Conservation (phyloP, 73 alveolate species). For the Paramecium sexaurelia region DNA sequence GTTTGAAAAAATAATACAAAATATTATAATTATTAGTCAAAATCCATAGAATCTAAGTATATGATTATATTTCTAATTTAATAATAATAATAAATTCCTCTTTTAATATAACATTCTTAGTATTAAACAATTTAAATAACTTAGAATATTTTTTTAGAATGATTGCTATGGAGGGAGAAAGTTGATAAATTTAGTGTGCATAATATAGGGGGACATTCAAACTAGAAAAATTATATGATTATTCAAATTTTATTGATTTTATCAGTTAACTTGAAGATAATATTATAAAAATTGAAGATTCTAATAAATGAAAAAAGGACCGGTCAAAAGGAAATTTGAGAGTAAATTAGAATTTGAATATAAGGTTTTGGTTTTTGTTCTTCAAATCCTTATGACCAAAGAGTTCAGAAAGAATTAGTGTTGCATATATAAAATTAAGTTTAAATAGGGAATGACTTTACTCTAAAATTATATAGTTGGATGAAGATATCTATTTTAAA, state of each 20-base stretch:
- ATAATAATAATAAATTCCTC: no score
- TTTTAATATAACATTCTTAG: no score
- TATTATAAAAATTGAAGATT: background rate
- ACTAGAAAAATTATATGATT: background rate
- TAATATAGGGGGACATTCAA: background rate
- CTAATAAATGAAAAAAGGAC: conserved; percentile 18
- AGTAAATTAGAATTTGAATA: background rate
- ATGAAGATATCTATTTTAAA: conserved; percentile 38
- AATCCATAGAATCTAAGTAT: no score
- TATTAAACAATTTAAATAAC: no score
- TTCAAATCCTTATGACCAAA: conserved; percentile 40
- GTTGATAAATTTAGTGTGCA: no score
- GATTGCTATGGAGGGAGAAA: no score
- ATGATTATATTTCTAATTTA: no score
- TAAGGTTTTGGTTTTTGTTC: conserved; percentile 45
- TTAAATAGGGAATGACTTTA: background rate
- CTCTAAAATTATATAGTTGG: conserved; percentile 40
- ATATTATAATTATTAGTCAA: no score
- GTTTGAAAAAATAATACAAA: no score
- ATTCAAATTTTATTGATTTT: background rate
- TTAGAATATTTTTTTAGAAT: no score
- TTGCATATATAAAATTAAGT: background rate
- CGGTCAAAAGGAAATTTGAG: conserved; percentile 55
- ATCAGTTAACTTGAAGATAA: background rate
- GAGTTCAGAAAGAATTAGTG: background rate